Base-by-base conservation (phyloP, 73 alveolate species). In the Uronychia binucleata region DNA sequence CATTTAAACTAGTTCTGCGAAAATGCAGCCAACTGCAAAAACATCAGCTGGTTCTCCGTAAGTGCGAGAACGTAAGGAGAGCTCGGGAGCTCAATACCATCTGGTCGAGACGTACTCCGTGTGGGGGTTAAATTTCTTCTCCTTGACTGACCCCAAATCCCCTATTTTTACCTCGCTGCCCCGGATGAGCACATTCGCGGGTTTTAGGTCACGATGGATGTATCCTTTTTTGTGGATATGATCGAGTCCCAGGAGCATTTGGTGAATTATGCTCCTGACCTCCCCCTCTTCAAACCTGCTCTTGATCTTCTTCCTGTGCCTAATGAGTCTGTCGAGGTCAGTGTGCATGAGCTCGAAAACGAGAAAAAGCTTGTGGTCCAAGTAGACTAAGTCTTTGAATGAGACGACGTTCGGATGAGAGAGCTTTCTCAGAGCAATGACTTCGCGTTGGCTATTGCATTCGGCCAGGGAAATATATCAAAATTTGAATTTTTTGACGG, bases 71-170 rank as follows among this genome's bases (percentile, higher is more conserved):
- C 74, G 82, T 26, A 92, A 33, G 31, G 82, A 92, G 58, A 88
- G 83, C 82, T 91, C 96, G 1, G 96, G 96, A 25, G 96, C 96
- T 46, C 96, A 75, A 67, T 91, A 91, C 96, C 96, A 92, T 78
- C 96, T 75, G 1, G 96, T 88, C 34, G 93, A 82, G 0, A 92
- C 83, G 79, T 92, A 92, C 34, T 92, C 96, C 30, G 94, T 92
- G 14, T 28, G 34, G 13, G 31, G 60, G 32, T 83, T 32, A 19
- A 25, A n/a, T 28, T 26, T 75, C 26, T 30, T 29, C 28, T 83
- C 90, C 34, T 83, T 83, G 11, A 83, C 32, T 1, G 76, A 60
- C 5, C 92, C 92, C 34, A 85, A 60, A 57, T 85, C 92, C 1
- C 82, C 75, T 57, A 85, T 31, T 34, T 85, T 85, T 30, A 85